A percentile compares a stretch with the other conserved stretches of the same genome.
Evolutionary conservation across 495 filamentous ascomycete genomes (phyloP).

Genomic region (Pseudotulostoma volvatum): DNA sequence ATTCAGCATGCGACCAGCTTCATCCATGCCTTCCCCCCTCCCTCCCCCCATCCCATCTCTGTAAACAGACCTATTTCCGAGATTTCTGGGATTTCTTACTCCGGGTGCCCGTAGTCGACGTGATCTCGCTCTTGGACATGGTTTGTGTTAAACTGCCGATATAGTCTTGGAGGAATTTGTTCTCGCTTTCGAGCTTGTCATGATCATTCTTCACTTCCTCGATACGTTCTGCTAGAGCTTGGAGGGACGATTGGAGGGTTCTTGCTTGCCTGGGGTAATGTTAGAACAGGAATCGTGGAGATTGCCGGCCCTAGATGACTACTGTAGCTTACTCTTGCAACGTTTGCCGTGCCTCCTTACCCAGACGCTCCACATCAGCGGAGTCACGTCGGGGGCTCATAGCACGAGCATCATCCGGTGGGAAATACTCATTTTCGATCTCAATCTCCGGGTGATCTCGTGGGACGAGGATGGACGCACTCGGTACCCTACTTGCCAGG

Average conservation of each 20-base stretch:
- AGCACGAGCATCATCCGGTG: slow-evolving; percentile 72
- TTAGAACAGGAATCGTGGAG: no score
- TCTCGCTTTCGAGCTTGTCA: slow-evolving; percentile 84
- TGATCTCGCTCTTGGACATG: slow-evolving; percentile 35
- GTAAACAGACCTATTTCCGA: no score
- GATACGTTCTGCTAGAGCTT: slow-evolving; percentile 78
- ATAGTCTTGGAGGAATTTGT: slow-evolving; percentile 87
- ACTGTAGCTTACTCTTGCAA: slow-evolving; percentile 52
- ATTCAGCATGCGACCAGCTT: no score
- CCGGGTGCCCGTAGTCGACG: slow-evolving; percentile 22
- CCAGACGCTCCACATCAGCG: slow-evolving; percentile 72
- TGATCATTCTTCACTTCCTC: slow-evolving; percentile 89
- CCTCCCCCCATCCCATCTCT: no score
- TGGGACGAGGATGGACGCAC: slow-evolving; percentile 66
- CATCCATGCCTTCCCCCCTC: no score
- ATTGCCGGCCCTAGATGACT: no score
- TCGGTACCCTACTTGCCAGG: slow-evolving; percentile 51
- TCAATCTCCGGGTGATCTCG: slow-evolving; percentile 54
- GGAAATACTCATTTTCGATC: slow-evolving; percentile 49
- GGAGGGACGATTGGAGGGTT: slow-evolving; percentile 68
- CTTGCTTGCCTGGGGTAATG: slow-evolving; percentile 59
- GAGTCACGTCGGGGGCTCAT: slow-evolving; percentile 91
- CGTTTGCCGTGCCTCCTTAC: slow-evolving; percentile 56
- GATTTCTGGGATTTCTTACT: slow-evolving; percentile 31
- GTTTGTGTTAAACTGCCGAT: slow-evolving; percentile 38